Evolutionary conservation across 139 green algal genomes (phyloP), one percentile per base, ranked within the genome.

Genomic region (Chlorella sp.): DNA sequence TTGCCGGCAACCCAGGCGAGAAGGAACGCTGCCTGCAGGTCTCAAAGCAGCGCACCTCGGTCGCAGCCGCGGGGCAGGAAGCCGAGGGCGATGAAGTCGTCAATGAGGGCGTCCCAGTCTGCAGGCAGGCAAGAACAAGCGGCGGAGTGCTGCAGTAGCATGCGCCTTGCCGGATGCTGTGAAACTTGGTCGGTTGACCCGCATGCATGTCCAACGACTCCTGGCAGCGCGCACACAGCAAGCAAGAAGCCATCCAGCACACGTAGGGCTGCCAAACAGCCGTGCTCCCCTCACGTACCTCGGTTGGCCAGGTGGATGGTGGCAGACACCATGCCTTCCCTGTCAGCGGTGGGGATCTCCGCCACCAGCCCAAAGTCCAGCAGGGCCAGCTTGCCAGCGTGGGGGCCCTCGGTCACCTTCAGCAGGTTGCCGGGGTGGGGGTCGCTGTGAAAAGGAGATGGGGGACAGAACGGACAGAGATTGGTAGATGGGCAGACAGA

Each of bases 361-460:
- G 70, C 70, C 70, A 98, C 92, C 51, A 97, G 85, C 0, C 95
- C 95, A 91, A 97, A 98, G 88, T 98, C 95, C 46, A 98, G 87
- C 40, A 97, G 89, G 0, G 88, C 89, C 36, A 98, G 88, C 92
- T 95, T 96, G 46, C 95, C 94, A 11, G 92, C 90, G 46, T 95
- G 64, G 28, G 91, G 87, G 20, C 94, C 95, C 82, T 95, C 90
- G 3, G 92, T 96, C 34, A 96, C 85, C 88, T 94, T 93, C 36
- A 95, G 84, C 69, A 95, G 78, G 83, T 95, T 93, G 58, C 92
- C 90, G 36, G 92, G 92, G 83, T 96, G 93, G 4, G 92, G 93
- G 87, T 96, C 94, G 51, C 51, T 60, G 51, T 16, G 16, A 11
- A 60, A 54, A 68, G 78, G 41, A 38, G 30, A 43, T 46, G 34